Percentiles rank a stretch among this genome's conserved stretches.
Evolutionary conservation across 2,329 filamentous ascomycete genomes (phyloP).

Genomic region (Lasiodiplodia theobromae): DNA sequence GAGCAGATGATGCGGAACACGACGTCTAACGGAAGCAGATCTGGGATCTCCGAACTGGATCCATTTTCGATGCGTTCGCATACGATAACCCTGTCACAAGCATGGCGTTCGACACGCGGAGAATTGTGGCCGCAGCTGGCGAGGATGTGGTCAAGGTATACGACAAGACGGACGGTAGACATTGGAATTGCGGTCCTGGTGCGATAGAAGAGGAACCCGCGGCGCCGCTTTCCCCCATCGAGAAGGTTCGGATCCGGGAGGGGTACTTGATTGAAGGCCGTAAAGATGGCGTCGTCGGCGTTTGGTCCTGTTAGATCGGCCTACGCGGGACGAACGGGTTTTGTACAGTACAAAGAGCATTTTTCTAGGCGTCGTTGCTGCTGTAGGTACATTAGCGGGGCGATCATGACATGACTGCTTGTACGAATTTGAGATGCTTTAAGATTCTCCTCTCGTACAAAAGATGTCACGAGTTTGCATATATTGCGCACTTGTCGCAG

Average conservation of each 20-base stretch:
- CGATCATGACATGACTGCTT: neutral
- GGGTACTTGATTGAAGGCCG: conserved; percentile 93
- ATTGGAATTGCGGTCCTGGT: conserved; percentile 95
- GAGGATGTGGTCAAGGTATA: conserved; percentile 97
- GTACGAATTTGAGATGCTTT: neutral
- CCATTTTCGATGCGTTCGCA: conserved; percentile 93
- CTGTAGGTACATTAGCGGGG: conserved; percentile 18
- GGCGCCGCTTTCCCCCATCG: conserved; percentile 65
- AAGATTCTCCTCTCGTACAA: neutral
- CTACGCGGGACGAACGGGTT: neutral
- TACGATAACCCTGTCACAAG: conserved; percentile 91
- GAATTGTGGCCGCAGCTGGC: conserved; percentile 88
- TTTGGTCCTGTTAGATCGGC: conserved; percentile 66
- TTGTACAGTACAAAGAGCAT: conserved; percentile 22
- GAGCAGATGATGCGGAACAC: conserved; percentile 14
- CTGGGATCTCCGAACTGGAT: conserved; percentile 96
- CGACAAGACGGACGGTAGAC: conserved; percentile 92
- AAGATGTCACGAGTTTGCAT: neutral
- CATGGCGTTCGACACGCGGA: conserved; percentile 95
- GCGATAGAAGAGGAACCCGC: conserved; percentile 70
- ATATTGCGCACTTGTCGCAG: neutral
- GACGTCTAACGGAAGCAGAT: conserved; percentile 66
- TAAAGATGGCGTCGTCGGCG: conserved; percentile 83
- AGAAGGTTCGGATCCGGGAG: conserved; percentile 88
- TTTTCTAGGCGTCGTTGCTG: conserved; percentile 14